Evolutionary conservation across 2,329 filamentous ascomycete genomes (phyloP).

Genomic region (Fonsecaea pugnacius): DNA sequence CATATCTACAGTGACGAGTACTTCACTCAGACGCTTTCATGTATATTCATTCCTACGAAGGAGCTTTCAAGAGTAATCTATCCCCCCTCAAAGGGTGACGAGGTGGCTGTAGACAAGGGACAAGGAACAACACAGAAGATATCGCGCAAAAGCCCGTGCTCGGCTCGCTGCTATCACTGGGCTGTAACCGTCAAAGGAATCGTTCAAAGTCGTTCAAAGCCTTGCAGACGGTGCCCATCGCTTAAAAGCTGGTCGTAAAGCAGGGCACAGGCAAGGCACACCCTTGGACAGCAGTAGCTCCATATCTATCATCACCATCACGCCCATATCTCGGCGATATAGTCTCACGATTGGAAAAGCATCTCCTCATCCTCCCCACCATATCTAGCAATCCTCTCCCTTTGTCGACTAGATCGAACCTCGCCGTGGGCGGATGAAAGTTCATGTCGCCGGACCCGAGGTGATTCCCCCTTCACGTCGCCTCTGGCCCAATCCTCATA

Average conservation of each 20-base stretch:
- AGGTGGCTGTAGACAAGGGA: background rate
- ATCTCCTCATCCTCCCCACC: constrained; percentile 7
- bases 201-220: background rate
- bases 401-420: background rate
- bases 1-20: too few species aligned
- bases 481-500: background rate
- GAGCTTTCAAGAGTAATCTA: too few species aligned
- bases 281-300: background rate
- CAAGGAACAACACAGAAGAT: background rate
- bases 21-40: too few species aligned
- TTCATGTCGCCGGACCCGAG: background rate
- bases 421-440: background rate
- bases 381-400: background rate
- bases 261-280: background rate
- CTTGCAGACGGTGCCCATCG: background rate
- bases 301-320: background rate
- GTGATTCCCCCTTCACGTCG: background rate
- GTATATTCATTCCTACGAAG: too few species aligned
- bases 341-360: background rate
- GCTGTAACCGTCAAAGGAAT: background rate
- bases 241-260: background rate
- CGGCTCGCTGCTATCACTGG: background rate
- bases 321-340: background rate
- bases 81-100: too few species aligned
- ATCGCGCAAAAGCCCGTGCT: background rate